phyloP scores from a whole-genome alignment of 306 rosid species.

The Cyamopsis tetragonoloba region DNA sequence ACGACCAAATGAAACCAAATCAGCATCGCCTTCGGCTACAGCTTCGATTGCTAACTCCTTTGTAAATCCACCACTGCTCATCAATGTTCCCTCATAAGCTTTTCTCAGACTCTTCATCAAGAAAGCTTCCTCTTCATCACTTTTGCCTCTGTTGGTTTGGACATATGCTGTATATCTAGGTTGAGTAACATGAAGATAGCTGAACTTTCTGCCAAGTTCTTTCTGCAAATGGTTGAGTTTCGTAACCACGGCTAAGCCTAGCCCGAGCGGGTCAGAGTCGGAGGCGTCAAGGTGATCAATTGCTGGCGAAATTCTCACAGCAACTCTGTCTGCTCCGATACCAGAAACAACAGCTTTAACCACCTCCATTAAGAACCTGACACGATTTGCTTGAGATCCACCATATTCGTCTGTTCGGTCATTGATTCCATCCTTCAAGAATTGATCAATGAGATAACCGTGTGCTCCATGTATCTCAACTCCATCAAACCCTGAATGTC shows the following conservation, averaged over 20 bases:
- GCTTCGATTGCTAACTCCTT: constrained; percentile 72
- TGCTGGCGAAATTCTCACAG: constrained; percentile 76
- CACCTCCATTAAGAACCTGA: constrained; percentile 55
- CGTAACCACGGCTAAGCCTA: constrained; percentile 75
- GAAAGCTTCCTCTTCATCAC: constrained; percentile 61
- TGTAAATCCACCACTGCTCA: constrained; percentile 85
- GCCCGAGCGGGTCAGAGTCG: constrained; percentile 69
- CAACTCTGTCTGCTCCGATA: constrained; percentile 64
- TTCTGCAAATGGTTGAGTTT: constrained; percentile 66
- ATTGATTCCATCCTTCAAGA: constrained; percentile 46
- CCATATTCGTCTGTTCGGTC: constrained; percentile 58
- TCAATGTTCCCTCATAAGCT: constrained; percentile 67
- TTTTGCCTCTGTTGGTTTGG: constrained; percentile 62
- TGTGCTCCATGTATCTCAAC: constrained; percentile 92
- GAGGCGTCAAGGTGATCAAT: constrained; percentile 85
- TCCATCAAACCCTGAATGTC: constrained; percentile 82
- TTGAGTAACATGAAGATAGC: constrained; percentile 86
- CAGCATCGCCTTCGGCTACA: constrained; percentile 61
- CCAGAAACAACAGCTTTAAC: constrained; percentile 54
- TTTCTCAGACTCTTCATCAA: constrained; percentile 52
- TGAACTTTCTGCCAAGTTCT: constrained; percentile 45
- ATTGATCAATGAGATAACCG: constrained; percentile 65
- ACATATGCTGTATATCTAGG: constrained; percentile 69
- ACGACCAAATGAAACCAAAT: constrained; percentile 78
- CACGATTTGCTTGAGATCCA: constrained; percentile 62